Conservation (phyloP, 345 rosid genomes). For the Eucalyptus caleyi region DNA sequence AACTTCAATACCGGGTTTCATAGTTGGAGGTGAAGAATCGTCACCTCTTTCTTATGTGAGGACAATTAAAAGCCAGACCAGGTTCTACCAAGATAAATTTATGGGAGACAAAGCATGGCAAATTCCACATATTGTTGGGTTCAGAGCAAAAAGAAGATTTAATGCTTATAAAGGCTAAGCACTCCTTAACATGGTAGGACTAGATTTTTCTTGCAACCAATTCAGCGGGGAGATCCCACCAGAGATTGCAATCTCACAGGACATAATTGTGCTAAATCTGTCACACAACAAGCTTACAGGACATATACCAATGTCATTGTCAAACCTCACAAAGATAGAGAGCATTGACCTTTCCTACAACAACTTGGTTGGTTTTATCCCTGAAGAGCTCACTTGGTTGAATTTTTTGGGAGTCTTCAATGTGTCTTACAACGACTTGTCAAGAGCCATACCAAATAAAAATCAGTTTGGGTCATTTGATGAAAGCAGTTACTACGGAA, state of each 20-base stretch:
- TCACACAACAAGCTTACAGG: neutral
- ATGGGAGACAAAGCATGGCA: fast-evolving
- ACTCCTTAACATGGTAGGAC: neutral
- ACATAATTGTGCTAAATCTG: fast-evolving
- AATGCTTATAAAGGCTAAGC: neutral
- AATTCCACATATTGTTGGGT: neutral
- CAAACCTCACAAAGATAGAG: neutral
- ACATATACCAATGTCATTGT: neutral
- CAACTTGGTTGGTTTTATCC: neutral
- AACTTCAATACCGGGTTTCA: fast-evolving
- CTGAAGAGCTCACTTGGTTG: neutral
- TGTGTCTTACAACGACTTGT: neutral
- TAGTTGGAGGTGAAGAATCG: fast-evolving
- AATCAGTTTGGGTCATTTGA: neutral
- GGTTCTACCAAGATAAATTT: neutral
- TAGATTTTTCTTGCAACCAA: neutral
- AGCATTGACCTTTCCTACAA: neutral
- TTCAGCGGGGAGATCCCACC: neutral
- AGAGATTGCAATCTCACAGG: neutral
- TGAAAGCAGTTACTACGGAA: neutral
- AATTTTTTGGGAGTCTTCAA: neutral
- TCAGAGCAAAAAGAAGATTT: neutral
- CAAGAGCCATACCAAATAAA: neutral
- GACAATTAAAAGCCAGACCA: neutral
- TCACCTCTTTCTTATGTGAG: neutral